A percentile compares a stretch with the other conserved stretches of the same genome.
These are phyloP conservation scores for Wolfiporia cocos DNA, from an alignment of 1,284 basidiomycete genomes.

Conservation along the genomic window DNA sequence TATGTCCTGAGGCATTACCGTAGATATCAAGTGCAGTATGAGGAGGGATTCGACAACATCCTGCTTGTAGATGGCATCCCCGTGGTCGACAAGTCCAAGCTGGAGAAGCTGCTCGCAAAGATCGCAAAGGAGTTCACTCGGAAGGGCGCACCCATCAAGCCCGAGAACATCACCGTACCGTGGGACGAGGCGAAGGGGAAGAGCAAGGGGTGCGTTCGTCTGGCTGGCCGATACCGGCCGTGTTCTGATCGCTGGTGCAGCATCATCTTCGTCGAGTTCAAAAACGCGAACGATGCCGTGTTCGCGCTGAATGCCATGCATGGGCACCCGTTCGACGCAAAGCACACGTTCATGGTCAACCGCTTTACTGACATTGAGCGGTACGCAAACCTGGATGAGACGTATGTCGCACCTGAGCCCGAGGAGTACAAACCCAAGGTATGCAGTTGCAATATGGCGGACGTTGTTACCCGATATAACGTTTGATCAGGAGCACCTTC, in stretches of 20 bases:
- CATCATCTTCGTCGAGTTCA: conserved; percentile 91
- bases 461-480: not conserved
- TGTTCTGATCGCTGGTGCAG: conserved; percentile 31
- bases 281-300: conserved; percentile 75
- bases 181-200: conserved; percentile 78
- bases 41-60: conserved; percentile 83
- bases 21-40: conserved; percentile 77
- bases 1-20: conserved; percentile 8
- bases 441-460: conserved; percentile 13
- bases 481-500: conserved; percentile 79
- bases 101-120: conserved; percentile 71
- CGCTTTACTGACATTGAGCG: conserved; percentile 92
- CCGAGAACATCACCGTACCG: conserved; percentile 75
- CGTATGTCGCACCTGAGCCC: conserved; percentile 73
- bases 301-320: conserved; percentile 80
- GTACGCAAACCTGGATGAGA: conserved; percentile 77
- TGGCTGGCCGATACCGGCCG: conserved; percentile 1
- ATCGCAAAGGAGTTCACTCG: conserved; percentile 80
- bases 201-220: conserved; percentile 74
- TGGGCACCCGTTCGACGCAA: conserved; percentile 87
- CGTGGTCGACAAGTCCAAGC: conserved; percentile 78
- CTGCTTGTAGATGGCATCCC: conserved; percentile 86
- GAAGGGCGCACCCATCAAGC: conserved; percentile 73
- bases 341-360: conserved; percentile 88
- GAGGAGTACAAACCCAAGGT: conserved; percentile 85